phyloP scores from a whole-genome alignment of 2,329 filamentous ascomycete species.

The Cladophialophora chaetospira region DNA sequence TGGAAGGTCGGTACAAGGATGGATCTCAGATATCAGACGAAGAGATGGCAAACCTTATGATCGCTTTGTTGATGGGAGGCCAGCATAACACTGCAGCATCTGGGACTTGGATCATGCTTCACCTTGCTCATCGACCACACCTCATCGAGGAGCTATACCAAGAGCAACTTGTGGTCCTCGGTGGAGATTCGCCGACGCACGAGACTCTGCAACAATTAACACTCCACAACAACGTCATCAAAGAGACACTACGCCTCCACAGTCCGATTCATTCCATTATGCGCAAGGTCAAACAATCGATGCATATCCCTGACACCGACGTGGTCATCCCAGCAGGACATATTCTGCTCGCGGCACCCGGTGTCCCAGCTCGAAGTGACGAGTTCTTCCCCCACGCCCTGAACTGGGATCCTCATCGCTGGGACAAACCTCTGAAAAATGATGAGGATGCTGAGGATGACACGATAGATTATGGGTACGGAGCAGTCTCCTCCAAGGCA shows the following conservation, averaged over 20 bases:
- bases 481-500: conserved; percentile 80
- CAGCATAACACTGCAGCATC: conserved; percentile 88
- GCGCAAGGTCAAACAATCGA: conserved; percentile 85
- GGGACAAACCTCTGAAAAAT: conserved; percentile 62
- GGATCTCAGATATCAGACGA: conserved; percentile 76
- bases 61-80: conserved; percentile 86
- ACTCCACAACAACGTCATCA: conserved; percentile 80
- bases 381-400: conserved; percentile 63
- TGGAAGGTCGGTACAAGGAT: conserved; percentile 83
- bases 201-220: conserved; percentile 77
- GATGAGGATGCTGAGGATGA: conserved; percentile 59
- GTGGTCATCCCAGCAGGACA: conserved; percentile 80
- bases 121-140: conserved; percentile 75
- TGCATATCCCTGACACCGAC: conserved; percentile 65
- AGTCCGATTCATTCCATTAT: conserved; percentile 94
- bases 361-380: conserved; percentile 65
- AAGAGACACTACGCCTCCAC: conserved; percentile 88
- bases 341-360: conserved; percentile 79
- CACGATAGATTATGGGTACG: conserved; percentile 90
- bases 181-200: conserved; percentile 72
- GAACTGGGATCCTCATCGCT: conserved; percentile 64
- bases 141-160: conserved; percentile 78
- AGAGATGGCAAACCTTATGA: conserved; percentile 92
- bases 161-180: conserved; percentile 76
- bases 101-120: conserved; percentile 80